Evolutionary conservation across 1,139 yeast genomes (phyloP).

Genomic region (Torulaspora pretoriensis): DNA sequence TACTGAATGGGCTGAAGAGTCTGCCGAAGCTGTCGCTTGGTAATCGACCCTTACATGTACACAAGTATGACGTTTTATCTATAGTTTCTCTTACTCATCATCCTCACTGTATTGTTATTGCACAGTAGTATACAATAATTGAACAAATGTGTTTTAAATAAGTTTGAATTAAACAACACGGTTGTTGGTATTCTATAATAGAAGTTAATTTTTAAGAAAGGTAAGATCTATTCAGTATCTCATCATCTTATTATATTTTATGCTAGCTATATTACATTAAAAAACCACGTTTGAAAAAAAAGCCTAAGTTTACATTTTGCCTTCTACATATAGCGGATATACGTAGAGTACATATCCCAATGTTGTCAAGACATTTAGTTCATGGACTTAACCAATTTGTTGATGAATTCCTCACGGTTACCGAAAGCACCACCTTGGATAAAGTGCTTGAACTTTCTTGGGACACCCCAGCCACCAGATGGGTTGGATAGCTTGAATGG

Average conservation of each 20-base stretch:
- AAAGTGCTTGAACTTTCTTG: conserved; percentile 98
- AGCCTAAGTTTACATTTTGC: conserved; percentile 4
- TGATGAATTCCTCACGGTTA: conserved; percentile 98
- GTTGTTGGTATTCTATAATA: neutral
- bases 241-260: too few relatives aligned
- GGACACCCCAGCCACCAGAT: conserved; percentile 99
- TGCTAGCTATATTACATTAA: neutral
- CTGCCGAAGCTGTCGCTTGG: conserved; percentile 46
- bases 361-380: conserved; percentile 47
- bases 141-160: conserved; percentile 11
- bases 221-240: too few relatives aligned
- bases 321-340: conserved; percentile 11
- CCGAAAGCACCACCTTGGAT: conserved; percentile 99
- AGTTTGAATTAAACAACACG: neutral
- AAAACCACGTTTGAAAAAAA: conserved; percentile 1
- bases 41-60: conserved; percentile 24
- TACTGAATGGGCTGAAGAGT: conserved; percentile 74
- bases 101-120: conserved; percentile 19
- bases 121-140: conserved; percentile 17
- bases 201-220: neutral
- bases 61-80: conserved; percentile 26
- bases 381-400: conserved; percentile 96
- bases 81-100: conserved; percentile 17
- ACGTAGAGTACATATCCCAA: conserved; percentile 11
- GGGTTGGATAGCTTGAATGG: conserved; percentile 99